Conservation (phyloP, 306 rosid genomes). For the Biancaea sappan region DNA sequence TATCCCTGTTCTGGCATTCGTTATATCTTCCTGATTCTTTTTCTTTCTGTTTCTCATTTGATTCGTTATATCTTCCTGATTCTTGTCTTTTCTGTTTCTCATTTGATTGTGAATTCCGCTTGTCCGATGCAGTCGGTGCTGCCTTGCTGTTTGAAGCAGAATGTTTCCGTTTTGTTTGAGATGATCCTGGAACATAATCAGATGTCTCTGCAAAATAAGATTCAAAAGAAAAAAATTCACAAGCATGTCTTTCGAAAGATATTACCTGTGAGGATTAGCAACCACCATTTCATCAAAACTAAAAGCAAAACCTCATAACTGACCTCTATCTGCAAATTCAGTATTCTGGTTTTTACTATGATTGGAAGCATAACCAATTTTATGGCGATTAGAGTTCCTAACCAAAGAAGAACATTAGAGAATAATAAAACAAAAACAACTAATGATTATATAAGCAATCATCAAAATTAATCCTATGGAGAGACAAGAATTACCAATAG, state of each 20-base stretch:
- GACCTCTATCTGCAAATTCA: slow-evolving; percentile 59
- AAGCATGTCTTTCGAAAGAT: slow-evolving; percentile 7
- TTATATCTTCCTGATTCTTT: neutral
- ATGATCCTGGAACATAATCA: slow-evolving; percentile 41
- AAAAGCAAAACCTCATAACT: slow-evolving; percentile 16
- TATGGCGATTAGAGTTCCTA: slow-evolving; percentile 68
- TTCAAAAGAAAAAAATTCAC: slow-evolving; percentile 15
- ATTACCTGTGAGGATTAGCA: neutral
- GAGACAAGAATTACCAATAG: slow-evolving; percentile 68
- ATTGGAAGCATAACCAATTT: slow-evolving; percentile 78
- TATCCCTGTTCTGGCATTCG: slow-evolving; percentile 33
- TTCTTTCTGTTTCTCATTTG: slow-evolving; percentile 35
- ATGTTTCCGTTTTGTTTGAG: slow-evolving; percentile 45
- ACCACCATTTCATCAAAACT: neutral
- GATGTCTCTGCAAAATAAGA: slow-evolving; percentile 52
- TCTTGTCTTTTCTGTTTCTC: slow-evolving; percentile 41
- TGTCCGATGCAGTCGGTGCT: slow-evolving; percentile 34
- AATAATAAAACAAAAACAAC: slow-evolving; percentile 25
- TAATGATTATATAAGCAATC: neutral
- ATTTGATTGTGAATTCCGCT: slow-evolving; percentile 28
- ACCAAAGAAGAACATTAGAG: slow-evolving; percentile 21
- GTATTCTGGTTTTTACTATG: slow-evolving; percentile 36
- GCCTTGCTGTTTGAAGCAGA: slow-evolving; percentile 47
- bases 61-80: slow-evolving; percentile 25
- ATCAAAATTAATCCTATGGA: neutral